phyloP scores from a whole-genome alignment of 192 early-diverging fungal genomes.

The Blastocladiella britannica region DNA sequence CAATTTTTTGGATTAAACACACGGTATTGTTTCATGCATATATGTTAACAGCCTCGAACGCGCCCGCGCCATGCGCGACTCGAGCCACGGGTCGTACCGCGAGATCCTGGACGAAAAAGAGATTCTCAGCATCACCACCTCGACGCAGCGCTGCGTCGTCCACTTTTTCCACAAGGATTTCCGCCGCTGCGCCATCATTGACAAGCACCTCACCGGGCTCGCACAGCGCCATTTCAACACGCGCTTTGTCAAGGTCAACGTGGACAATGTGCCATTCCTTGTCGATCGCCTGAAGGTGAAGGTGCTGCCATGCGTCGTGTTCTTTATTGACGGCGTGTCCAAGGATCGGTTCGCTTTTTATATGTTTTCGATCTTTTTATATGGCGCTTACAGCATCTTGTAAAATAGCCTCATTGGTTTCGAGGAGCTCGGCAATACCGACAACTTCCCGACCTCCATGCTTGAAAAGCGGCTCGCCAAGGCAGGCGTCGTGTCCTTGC shows the following conservation, averaged over 20 bases:
- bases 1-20: neutral
- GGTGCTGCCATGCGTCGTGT: slow-evolving; percentile 71
- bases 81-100: slow-evolving; percentile 52
- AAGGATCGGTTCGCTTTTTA: slow-evolving; percentile 36
- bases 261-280: slow-evolving; percentile 73
- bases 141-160: slow-evolving; percentile 43
- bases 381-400: neutral
- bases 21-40: neutral
- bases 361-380: slow-evolving; percentile 4
- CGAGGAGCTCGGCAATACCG: slow-evolving; percentile 76
- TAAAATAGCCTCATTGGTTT: slow-evolving; percentile 61
- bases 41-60: slow-evolving; percentile 28
- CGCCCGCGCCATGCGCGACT: slow-evolving; percentile 34
- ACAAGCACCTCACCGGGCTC: slow-evolving; percentile 62
- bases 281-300: slow-evolving; percentile 71
- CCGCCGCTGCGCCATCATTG: slow-evolving; percentile 77
- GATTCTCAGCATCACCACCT: slow-evolving; percentile 56
- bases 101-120: slow-evolving; percentile 63
- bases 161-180: slow-evolving; percentile 91
- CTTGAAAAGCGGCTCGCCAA: slow-evolving; percentile 49
- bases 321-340: slow-evolving; percentile 46
- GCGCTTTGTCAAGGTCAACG: slow-evolving; percentile 70
- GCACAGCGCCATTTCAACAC: slow-evolving; percentile 63
- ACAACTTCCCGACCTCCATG: slow-evolving; percentile 53
- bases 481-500: too few relatives aligned